Evolutionary conservation across 495 filamentous ascomycete species (phyloP), one percentile per base, ranked within the genome.

Genomic region (Penicillium salamii): DNA sequence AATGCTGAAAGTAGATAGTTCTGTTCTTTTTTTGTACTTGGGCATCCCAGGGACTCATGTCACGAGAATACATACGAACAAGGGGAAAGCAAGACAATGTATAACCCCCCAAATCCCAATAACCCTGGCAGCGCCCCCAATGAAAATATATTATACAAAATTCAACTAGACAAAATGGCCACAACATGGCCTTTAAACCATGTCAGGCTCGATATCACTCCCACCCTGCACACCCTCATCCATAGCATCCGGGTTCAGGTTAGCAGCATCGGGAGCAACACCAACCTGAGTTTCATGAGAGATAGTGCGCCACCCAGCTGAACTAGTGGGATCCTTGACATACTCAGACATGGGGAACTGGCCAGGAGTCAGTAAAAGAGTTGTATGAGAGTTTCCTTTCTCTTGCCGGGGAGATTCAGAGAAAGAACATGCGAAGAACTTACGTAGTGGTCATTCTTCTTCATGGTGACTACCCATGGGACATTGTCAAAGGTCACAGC

Each of bases 361-460:
- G n/a, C 1, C 12, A 14, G 18, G 19, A 13, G 37, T 55, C 51
- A 53, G 52, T 26, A 48, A 19, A 0, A 7, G 15, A 4, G 21
- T 19, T 29, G 21, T n/a, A n/a, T n/a, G n/a, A n/a, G n/a, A n/a
- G n/a, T n/a, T n/a, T n/a, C n/a, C n/a, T n/a, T n/a, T n/a, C n/a
- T n/a, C n/a, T n/a, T n/a, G n/a, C n/a, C n/a, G n/a, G n/a, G n/a
- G n/a, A n/a, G n/a, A n/a, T n/a, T n/a, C n/a, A n/a, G 17, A 20
- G 44, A 31, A 4, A 34, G 9, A 17, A 38, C 3, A 21, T 20
- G 19, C 45, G 11, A 18, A 36, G 31, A 7, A 62, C 75, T 67
- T 59, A 82, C 78, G 64, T 99, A 99, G 68, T 99, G 93, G 66
- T 99, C 95, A 65, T 95, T 95, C 83, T 99, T 99, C 83, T 99